Base-by-base conservation (phyloP, 345 rosid species). In the Gossypium rotundifolium region DNA sequence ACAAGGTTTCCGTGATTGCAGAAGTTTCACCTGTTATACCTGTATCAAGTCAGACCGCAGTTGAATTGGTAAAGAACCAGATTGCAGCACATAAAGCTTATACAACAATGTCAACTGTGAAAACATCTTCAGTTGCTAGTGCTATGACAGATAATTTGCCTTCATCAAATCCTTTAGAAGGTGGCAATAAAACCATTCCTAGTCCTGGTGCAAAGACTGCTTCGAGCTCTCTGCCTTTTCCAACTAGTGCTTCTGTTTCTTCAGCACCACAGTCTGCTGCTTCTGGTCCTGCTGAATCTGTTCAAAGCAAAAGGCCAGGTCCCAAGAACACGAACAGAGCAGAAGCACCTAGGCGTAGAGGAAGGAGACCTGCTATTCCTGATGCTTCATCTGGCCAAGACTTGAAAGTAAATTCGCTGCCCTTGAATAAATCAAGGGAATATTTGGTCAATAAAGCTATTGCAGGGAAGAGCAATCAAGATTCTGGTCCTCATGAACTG, bases 1-100 rank as follows among this genome's bases (percentile, higher is more conserved):
- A 85, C 79, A 91, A 88, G 82, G 86, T 93, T 77, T 86, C 90
- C 72, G 88, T 84, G 80, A 85, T 84, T 89, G 88, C 84, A 83
- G 91, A 87, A 74, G 80, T 84, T 29, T 88, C 87, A 72, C 85
- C 93, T 11, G 52, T 45, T 63, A 45, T 73, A 71, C 75, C 83
- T 74, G 71, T 70, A 51, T 72, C 75, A 13, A 70, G 75, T 81
- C 79, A 76, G 79, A 72, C 59, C 8, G 71, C 81, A 55, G 51
- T 55, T 48, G 89, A 80, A 49, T 73, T 65, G 62, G 75, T 70
- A 12, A 79, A 77, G 73, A 79, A 53, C 65, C 83, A 77, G 78
- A 70, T 75, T 73, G 76, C 72, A 10, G 79, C 77, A 58, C 82
- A 74, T 70, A 76, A 66, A 72, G 25, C 64, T 27, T 71, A 40